phyloP scores from a whole-genome alignment of 2,329 filamentous ascomycete genomes.

The Penicillium sp. region DNA sequence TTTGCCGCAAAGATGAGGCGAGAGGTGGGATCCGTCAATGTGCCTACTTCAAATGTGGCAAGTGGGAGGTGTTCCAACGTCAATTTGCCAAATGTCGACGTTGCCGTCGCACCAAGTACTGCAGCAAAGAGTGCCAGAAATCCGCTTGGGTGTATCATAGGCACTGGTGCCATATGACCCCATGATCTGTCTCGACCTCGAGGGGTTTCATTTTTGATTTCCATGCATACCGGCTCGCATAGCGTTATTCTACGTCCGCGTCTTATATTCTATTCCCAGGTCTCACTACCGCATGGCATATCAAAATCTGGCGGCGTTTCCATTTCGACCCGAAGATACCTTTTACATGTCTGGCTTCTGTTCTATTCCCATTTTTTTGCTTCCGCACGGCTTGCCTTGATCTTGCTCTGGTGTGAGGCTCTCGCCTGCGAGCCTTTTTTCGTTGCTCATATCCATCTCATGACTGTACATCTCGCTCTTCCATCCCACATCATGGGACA shows the following conservation, averaged over 20 bases:
- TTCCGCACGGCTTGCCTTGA: slow-evolving; percentile 9
- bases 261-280: slow-evolving; percentile 27
- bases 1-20: slow-evolving; percentile 96
- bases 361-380: slow-evolving; percentile 4
- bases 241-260: slow-evolving; percentile 35
- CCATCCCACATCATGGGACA: slow-evolving; percentile 11
- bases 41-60: slow-evolving; percentile 96
- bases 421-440: slow-evolving; percentile 10
- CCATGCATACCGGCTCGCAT: slow-evolving; percentile 39
- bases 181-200: slow-evolving; percentile 33
- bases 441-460: slow-evolving; percentile 16
- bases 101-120: slow-evolving; percentile 96
- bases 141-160: slow-evolving; percentile 97
- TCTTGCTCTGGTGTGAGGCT: slow-evolving; percentile 5
- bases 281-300: slow-evolving; percentile 39
- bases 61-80: slow-evolving; percentile 95
- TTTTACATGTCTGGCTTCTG: slow-evolving; percentile 32
- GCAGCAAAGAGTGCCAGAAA: slow-evolving; percentile 99
- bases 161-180: slow-evolving; percentile 76
- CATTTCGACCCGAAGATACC: slow-evolving; percentile 40
- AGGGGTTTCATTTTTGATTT: slow-evolving; percentile 31
- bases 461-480: slow-evolving; percentile 26
- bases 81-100: slow-evolving; percentile 98
- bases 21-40: slow-evolving; percentile 94
- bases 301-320: slow-evolving; percentile 39